Conservation (phyloP, 1,139 yeast species). For the Sugiyamaella novakii region DNA sequence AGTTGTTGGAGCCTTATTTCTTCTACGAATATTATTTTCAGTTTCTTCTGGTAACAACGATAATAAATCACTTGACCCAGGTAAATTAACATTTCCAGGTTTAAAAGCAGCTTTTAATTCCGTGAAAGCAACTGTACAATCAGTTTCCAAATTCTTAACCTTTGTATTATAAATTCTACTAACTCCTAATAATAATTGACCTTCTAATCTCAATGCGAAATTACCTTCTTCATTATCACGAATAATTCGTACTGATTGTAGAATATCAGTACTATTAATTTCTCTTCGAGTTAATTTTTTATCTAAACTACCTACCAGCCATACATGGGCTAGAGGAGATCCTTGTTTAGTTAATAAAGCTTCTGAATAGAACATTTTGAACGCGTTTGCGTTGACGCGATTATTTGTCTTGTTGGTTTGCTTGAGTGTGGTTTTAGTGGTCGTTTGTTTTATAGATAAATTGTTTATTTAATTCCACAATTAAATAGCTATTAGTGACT, state of each 20-base stretch:
- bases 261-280: conserved; percentile 69
- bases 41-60: conserved; percentile 41
- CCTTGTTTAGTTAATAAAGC: conserved; percentile 63
- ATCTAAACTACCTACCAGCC: conserved; percentile 92
- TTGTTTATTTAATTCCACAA: too few relatives aligned
- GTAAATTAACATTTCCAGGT: conserved; percentile 51
- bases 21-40: conserved; percentile 1
- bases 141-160: conserved; percentile 81
- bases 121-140: conserved; percentile 75
- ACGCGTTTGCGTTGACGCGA: too few relatives aligned
- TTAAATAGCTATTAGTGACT: too few relatives aligned
- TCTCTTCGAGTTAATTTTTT: conserved; percentile 77
- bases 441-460: too few relatives aligned
- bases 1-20: neutral
- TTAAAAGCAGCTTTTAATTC: conserved; percentile 75
- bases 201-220: conserved; percentile 80
- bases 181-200: conserved; percentile 85
- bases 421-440: too few relatives aligned
- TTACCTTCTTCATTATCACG: conserved; percentile 49
- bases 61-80: conserved; percentile 30
- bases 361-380: conserved; percentile 27
- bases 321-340: conserved; percentile 76
- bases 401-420: too few relatives aligned
- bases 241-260: conserved; percentile 64
- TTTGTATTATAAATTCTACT: conserved; percentile 86